A percentile compares a stretch with the other conserved stretches of the same genome.
Conservation (phyloP, 108 stramenopile species). For the Nitzschia palea region DNA sequence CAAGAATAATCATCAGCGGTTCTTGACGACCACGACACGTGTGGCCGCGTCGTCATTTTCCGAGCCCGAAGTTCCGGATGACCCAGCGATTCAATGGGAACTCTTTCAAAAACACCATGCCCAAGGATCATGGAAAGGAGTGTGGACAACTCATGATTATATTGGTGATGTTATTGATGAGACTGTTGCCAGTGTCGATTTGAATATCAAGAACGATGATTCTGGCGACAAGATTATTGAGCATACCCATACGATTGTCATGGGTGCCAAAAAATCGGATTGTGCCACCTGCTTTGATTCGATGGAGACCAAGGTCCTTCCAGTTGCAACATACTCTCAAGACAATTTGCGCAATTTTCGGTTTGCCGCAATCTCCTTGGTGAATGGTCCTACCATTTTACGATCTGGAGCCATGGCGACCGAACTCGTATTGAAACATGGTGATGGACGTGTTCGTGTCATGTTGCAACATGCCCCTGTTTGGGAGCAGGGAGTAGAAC, state of each 20-base stretch:
- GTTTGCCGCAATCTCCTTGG: slow-evolving; percentile 54
- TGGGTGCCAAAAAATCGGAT: slow-evolving; percentile 69
- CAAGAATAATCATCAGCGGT: too few relatives aligned
- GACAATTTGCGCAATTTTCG: slow-evolving; percentile 31
- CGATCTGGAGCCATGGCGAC: slow-evolving; percentile 75
- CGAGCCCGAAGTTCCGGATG: slow-evolving; percentile 43
- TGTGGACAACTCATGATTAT: slow-evolving; percentile 81
- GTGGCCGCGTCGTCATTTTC: background rate
- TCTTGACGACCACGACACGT: too few relatives aligned
- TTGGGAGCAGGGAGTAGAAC: slow-evolving; percentile 77
- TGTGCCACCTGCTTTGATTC: slow-evolving; percentile 81
- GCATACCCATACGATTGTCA: slow-evolving; percentile 71
- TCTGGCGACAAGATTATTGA: slow-evolving; percentile 37
- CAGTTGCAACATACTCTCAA: slow-evolving; percentile 60
- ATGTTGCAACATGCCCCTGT: slow-evolving; percentile 88
- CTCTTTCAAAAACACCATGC: slow-evolving; percentile 79
- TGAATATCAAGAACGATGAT: slow-evolving; percentile 32
- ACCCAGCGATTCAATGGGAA: slow-evolving; percentile 78
- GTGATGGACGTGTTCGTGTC: slow-evolving; percentile 77
- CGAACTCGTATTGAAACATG: slow-evolving; percentile 70
- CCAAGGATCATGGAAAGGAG: slow-evolving; percentile 81
- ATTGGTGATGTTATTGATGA: slow-evolving; percentile 78
- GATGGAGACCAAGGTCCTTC: slow-evolving; percentile 55
- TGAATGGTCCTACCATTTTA: slow-evolving; percentile 68
- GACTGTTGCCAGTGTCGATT: slow-evolving; percentile 66